Base-by-base conservation (phyloP, 768 basidiomycete genomes). In the Suillus plorans region DNA sequence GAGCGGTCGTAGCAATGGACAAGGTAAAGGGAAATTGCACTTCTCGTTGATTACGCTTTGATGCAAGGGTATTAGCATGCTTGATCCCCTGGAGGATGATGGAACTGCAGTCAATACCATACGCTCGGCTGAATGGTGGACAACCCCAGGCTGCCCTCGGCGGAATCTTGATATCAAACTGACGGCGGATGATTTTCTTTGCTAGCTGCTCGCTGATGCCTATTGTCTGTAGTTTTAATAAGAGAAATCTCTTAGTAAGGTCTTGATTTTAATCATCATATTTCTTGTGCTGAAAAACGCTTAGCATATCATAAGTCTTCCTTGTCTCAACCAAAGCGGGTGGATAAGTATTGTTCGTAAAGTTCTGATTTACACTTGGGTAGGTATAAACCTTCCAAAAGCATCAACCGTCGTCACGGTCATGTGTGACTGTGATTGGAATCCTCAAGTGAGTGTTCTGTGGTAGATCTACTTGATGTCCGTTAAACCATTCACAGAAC, bases 331-430 rank as follows among this genome's bases (percentile, higher is more conserved):
- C 90, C 0, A 84, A 84, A 68, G 90, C 89, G 20, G 89, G 89
- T 61, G 89, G 89, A 59, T 80, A 3, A 34, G 6, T 31, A 6
- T n/a, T 56, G 37, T 20, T n/a, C 22, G n/a, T 22, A 28, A 18
- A 10, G 70, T 4, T 65, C 73, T 67, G 62, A 79, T 68, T 53
- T 68, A 71, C 45, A 65, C 80, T 28, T 31, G 4, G 16, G 13
- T 42, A 79, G 91, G 92, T 58, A 92, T 94, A 77, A 94, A 94
- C 71, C 81, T 94, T 59, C 92, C 92, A 62, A 92, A 84, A 64
- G 92, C 92, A 5, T 85, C 90, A 56, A 88, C 86, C 4, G 90
- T 92, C 67, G n/a, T n/a, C n/a, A n/a, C n/a, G n/a, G 87, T 93
- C 71, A 89, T 94, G 82, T 90, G 88, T 67, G 92, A 94, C 73